Conservation (phyloP, 2,329 filamentous ascomycete genomes). For the Sporothrix globosa region DNA sequence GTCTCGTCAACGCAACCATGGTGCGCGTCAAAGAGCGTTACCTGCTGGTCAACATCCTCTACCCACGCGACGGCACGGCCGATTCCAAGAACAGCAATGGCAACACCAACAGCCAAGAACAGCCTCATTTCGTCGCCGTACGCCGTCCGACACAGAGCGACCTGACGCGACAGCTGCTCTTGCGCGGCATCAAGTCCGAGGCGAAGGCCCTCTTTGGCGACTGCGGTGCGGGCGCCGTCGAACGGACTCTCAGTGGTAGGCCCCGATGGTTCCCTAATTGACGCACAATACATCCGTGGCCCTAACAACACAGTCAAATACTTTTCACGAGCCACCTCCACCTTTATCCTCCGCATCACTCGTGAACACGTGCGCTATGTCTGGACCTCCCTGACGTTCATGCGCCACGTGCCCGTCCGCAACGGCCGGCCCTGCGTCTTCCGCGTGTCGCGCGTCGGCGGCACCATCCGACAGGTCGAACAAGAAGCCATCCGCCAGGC, state of each 20-base stretch:
- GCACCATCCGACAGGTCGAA: slow-evolving; percentile 90
- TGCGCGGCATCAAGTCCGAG: slow-evolving; percentile 70
- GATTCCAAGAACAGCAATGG: slow-evolving; percentile 32
- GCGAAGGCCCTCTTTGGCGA: slow-evolving; percentile 81
- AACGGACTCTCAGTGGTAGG: slow-evolving; percentile 69
- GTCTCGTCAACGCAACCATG: slow-evolving; percentile 50
- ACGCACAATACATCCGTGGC: neutral
- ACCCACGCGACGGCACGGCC: slow-evolving; percentile 63
- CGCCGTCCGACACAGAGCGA: slow-evolving; percentile 76
- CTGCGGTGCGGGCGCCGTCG: slow-evolving; percentile 77
- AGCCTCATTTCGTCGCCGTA: slow-evolving; percentile 69
- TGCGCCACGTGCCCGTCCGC: slow-evolving; percentile 67
- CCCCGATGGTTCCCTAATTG: neutral
- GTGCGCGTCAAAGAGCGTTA: slow-evolving; percentile 97
- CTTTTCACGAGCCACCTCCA: slow-evolving; percentile 87
- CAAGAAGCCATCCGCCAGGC: slow-evolving; percentile 84
- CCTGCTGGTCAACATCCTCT: slow-evolving; percentile 90
- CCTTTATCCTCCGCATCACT: slow-evolving; percentile 83
- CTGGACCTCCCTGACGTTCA: slow-evolving; percentile 85
- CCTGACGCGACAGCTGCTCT: slow-evolving; percentile 67
- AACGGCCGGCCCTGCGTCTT: slow-evolving; percentile 72
- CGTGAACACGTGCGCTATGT: slow-evolving; percentile 82
- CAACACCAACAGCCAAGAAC: slow-evolving; percentile 4
- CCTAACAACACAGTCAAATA: slow-evolving; percentile 73
- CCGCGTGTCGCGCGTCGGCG: slow-evolving; percentile 82